Evolutionary conservation across 2,329 filamentous ascomycete species (phyloP), one percentile per base, ranked within the genome.

Genomic region (Helicocarpus griseus): DNA sequence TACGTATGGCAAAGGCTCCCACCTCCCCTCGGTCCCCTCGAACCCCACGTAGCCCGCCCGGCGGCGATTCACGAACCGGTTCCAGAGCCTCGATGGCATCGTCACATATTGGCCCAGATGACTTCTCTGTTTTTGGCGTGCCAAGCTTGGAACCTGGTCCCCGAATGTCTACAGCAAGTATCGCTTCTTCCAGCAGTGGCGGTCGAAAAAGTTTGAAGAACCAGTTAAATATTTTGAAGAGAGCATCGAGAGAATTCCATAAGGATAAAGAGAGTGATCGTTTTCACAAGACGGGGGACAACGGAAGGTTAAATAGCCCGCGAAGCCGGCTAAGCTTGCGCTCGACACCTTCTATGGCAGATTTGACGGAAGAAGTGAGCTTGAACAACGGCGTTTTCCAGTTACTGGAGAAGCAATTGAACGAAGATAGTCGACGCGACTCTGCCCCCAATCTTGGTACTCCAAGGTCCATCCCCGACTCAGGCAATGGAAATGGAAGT

Each of bases 1-100:
- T 94, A 60, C 83, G 85, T 57, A 95, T 90, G 29, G 81, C 88
- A 29, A 90, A 90, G 66, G 85, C 84, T 6, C 87, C 87, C 0
- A 88, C 86, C 48, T 71, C 82, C 17, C 70, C 87, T 48, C 89
- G 79, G 81, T 1, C 53, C 57, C 22, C 62, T 57, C 22, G 73
- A 54, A 73, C 14, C 68, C 69, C 0, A 69, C 71, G 11, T 77
- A 83, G 56, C 62, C 82, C 57, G 72, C 70, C 54, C 73, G 71
- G 49, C 73, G 78, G 60, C 69, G 36, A 61, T 9, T 63, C 60
- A 9, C 62, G 69, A 39, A 64, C 68, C 4, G 57, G 60, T 3
- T 72, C 69, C 19, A 64, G 60, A 50, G 65, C 66, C n/a, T 72
- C 69, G 0, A 64, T 64, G 52, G 61, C 62, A 19, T 71, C 68